phyloP scores from a whole-genome alignment of 139 green algal species.

The Coccomyxa sp. region DNA sequence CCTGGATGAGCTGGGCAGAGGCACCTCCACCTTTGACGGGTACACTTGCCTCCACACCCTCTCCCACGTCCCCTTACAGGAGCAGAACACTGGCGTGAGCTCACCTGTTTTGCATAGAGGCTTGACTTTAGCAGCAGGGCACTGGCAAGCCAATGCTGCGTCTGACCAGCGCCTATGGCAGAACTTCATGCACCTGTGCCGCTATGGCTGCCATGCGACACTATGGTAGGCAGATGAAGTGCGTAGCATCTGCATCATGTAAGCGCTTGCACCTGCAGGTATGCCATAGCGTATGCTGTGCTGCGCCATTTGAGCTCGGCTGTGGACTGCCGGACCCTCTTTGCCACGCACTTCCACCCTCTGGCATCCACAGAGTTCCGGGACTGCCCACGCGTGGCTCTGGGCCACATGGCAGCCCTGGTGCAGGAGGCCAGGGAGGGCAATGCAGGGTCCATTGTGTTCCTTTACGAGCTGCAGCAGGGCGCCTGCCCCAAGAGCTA shows the following conservation, averaged over 20 bases:
- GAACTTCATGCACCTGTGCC: too few species aligned
- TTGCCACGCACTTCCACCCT: conserved; percentile 92
- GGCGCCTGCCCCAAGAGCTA: conserved; percentile 66
- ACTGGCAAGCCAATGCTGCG: too few species aligned
- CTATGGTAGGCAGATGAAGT: too few species aligned
- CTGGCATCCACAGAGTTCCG: conserved; percentile 42
- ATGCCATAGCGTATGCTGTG: conserved; percentile 69
- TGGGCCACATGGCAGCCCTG: conserved; percentile 56
- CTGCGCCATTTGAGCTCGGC: conserved; percentile 40
- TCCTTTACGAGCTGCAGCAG: conserved; percentile 73
- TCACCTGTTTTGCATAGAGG: too few species aligned
- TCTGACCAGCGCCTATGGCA: too few species aligned
- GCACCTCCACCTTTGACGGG: conserved; percentile 59
- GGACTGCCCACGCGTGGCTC: neutral
- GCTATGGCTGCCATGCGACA: neutral
- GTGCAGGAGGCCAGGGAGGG: neutral
- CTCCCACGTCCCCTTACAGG: too few species aligned
- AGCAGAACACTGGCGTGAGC: too few species aligned
- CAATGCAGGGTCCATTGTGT: conserved; percentile 38
- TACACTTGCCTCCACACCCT: too few species aligned
- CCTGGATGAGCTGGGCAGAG: conserved; percentile 75
- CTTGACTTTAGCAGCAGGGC: too few species aligned
- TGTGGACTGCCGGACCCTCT: conserved; percentile 61
- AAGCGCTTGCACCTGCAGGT: too few species aligned
- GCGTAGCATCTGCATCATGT: too few species aligned